Conservation (phyloP, 1,284 basidiomycete species). For the Moesziomyces globuligerus region DNA sequence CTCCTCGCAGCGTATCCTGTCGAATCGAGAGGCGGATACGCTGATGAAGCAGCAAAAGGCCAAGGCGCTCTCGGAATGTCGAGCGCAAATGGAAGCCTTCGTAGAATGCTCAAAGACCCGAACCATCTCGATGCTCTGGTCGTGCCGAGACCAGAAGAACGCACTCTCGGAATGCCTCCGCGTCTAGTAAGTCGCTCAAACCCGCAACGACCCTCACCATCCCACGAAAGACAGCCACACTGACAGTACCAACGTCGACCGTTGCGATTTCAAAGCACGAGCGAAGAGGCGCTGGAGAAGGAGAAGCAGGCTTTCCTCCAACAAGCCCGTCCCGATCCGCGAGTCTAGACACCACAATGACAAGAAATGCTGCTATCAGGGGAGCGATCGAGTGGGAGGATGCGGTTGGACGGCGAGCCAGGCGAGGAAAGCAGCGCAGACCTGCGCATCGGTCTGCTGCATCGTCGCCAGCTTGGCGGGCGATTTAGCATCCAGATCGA, state of each 20-base stretch:
- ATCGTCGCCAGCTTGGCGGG: slow-evolving; percentile 77
- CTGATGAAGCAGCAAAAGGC: slow-evolving; percentile 43
- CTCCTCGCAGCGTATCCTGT: slow-evolving; percentile 26
- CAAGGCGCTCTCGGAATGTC: slow-evolving; percentile 28
- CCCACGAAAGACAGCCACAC: too few relatives aligned
- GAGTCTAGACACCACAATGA: slow-evolving; percentile 10
- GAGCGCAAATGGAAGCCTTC: slow-evolving; percentile 38
- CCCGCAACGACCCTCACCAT: too few relatives aligned
- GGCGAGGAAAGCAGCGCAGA: slow-evolving; percentile 19
- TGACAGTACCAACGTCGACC: too few relatives aligned
- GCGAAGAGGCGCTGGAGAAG: slow-evolving; percentile 33
- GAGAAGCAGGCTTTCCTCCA: slow-evolving; percentile 28
- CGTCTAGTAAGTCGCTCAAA: slow-evolving; percentile 47
- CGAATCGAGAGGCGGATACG: slow-evolving; percentile 39
- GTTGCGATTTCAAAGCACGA: slow-evolving; percentile 22
- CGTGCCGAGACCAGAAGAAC: slow-evolving; percentile 24
- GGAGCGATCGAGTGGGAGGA: slow-evolving; percentile 1
- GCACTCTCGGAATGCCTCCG: slow-evolving; percentile 26
- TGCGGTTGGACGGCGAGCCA: slow-evolving; percentile 15
- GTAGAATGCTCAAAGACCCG: slow-evolving; percentile 37
- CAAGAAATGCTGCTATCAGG: background rate
- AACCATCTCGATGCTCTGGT: slow-evolving; percentile 41
- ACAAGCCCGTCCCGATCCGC: slow-evolving; percentile 4
- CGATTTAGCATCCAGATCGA: slow-evolving; percentile 87
- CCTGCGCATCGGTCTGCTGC: slow-evolving; percentile 75